Conservation (phyloP, 495 filamentous ascomycete genomes). For the Cenococcum geophilum region DNA sequence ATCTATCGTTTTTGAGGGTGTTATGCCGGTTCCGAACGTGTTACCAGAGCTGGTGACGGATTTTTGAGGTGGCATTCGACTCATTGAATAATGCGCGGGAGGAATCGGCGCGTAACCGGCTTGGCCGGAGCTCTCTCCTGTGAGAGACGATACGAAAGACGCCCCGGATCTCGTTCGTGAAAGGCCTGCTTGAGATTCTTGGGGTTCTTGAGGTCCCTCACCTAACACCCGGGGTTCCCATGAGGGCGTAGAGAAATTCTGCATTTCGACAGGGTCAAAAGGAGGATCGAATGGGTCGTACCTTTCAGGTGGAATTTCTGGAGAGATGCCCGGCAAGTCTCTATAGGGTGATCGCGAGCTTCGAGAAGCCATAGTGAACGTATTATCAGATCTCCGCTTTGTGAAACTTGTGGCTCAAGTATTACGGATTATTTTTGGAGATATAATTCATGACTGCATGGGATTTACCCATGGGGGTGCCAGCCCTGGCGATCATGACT, state of each 20-base stretch:
- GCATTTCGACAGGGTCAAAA: conserved; percentile 27
- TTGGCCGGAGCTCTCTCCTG: background rate
- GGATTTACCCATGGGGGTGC: background rate
- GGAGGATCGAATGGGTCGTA: conserved; percentile 27
- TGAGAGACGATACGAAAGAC: background rate
- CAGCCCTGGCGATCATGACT: conserved; percentile 1
- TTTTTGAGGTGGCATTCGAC: background rate
- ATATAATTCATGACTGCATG: background rate
- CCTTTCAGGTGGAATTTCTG: conserved; percentile 4
- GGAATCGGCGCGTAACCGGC: background rate
- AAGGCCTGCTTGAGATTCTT: background rate
- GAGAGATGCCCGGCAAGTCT: conserved; percentile 12
- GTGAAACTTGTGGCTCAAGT: background rate
- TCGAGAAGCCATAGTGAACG: conserved; percentile 17
- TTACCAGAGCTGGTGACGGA: background rate
- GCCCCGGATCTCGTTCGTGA: background rate
- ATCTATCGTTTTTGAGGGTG: conserved; percentile 9
- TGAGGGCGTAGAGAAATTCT: background rate
- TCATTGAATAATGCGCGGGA: background rate
- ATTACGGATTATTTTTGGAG: background rate
- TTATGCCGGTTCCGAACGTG: background rate
- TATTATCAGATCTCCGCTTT: background rate
- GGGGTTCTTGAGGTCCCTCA: conserved; percentile 2
- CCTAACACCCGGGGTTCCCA: background rate
- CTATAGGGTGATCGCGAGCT: background rate